These are phyloP conservation scores for Megacollybia platyphylla DNA, from an alignment of 1,284 basidiomycete species.

Conservation along the genomic window DNA sequence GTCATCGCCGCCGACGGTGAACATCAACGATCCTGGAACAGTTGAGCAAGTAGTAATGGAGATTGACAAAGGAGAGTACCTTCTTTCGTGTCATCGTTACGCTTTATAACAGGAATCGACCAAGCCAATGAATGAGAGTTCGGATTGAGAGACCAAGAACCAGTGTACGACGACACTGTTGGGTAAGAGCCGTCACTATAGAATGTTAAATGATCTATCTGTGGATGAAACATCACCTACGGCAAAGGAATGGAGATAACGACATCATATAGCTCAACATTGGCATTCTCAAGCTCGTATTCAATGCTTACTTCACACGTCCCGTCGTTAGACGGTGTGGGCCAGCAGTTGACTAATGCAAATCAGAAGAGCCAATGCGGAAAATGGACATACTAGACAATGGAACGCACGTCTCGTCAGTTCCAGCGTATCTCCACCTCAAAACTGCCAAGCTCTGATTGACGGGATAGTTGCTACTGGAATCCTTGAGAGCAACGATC, in stretches of 20 bases:
- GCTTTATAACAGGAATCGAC: constrained; percentile 56
- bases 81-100: constrained; percentile 22
- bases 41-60: constrained; percentile 15
- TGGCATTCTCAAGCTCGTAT: constrained; percentile 88
- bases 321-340: constrained; percentile 81
- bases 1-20: constrained; percentile 79
- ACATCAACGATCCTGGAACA: constrained; percentile 76
- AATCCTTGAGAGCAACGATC: constrained; percentile 77
- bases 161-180: constrained; percentile 67
- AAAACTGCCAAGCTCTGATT: constrained; percentile 80
- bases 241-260: constrained; percentile 89
- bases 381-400: constrained; percentile 61
- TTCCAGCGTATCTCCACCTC: constrained; percentile 86
- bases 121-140: constrained; percentile 75
- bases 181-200: constrained; percentile 72
- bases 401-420: constrained; percentile 87
- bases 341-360: constrained; percentile 85
- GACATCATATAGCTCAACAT: constrained; percentile 72
- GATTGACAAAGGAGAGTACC: not conserved
- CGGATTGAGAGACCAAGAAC: constrained; percentile 74
- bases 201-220: not conserved
- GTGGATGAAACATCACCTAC: constrained; percentile 29
- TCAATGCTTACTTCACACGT: constrained; percentile 92
- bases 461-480: constrained; percentile 77
- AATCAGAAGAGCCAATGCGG: not conserved